phyloP scores from a whole-genome alignment of 805 yeast genomes.

The Grigorovia yakushimaensis region DNA sequence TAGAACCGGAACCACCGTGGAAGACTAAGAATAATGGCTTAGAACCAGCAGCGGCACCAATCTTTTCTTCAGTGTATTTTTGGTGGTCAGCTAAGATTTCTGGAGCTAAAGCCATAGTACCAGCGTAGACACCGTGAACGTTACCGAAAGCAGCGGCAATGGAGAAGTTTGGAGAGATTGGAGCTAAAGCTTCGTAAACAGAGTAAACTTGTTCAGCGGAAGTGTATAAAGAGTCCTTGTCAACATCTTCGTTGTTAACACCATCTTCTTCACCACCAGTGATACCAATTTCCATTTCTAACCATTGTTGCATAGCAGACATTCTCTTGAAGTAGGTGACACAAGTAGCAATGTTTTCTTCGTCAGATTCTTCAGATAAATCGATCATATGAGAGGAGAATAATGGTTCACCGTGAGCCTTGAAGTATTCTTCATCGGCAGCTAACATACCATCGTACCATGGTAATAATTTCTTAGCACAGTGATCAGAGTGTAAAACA shows the following conservation, averaged over 20 bases:
- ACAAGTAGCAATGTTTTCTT: conserved; percentile 89
- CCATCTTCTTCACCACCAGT: conserved; percentile 99
- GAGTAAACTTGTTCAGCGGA: conserved; percentile 88
- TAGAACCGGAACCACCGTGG: conserved; percentile 99
- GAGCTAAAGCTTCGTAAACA: conserved; percentile 81
- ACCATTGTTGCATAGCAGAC: conserved; percentile 91
- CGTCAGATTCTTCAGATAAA: conserved; percentile 92
- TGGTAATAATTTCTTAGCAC: conserved; percentile 95
- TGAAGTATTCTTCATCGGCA: conserved; percentile 91
- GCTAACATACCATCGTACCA: conserved; percentile 98
- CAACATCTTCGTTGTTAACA: conserved; percentile 94
- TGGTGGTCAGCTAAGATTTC: conserved; percentile 94
- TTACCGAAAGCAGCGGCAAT: conserved; percentile 99
- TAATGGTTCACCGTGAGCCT: conserved; percentile 82
- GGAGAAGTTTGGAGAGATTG: conserved; percentile 95
- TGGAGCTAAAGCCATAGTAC: conserved; percentile 91
- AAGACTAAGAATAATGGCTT: conserved; percentile 91
- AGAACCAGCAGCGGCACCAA: conserved; percentile 36
- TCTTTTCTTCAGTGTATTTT: conserved; percentile 66
- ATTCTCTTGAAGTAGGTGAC: conserved; percentile 90
- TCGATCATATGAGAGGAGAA: conserved; percentile 99
- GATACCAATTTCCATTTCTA: conserved; percentile 99
- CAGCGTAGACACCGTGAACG: conserved; percentile 99
- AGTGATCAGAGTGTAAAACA: conserved; percentile 94
- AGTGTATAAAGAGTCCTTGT: conserved; percentile 83